Evolutionary conservation across 805 yeast genomes (phyloP).

Genomic region (Hagleromyces aurorensis): DNA sequence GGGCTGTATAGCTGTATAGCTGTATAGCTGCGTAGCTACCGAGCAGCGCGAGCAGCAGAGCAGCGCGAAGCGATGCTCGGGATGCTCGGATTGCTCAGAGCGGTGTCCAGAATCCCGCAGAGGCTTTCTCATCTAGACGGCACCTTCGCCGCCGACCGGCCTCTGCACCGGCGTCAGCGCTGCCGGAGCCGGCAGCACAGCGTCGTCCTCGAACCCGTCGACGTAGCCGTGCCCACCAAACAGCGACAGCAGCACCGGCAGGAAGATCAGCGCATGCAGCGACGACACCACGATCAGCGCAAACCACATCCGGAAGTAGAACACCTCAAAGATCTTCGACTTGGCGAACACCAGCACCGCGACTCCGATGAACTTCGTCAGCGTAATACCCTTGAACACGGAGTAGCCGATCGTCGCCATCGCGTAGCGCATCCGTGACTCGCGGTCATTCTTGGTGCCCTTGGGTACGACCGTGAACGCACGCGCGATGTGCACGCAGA

Average conservation of each 20-base stretch:
- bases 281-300: constrained; percentile 70
- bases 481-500: constrained; percentile 78
- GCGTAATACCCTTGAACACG: constrained; percentile 81
- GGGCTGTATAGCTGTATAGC: too few relatives aligned
- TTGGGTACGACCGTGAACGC: constrained; percentile 51
- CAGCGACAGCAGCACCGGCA: constrained; percentile 65
- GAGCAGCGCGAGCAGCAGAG: too few relatives aligned
- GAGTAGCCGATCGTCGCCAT: constrained; percentile 79
- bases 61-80: too few relatives aligned
- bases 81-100: too few relatives aligned
- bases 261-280: constrained; percentile 64
- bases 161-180: too few relatives aligned
- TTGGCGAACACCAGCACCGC: constrained; percentile 77
- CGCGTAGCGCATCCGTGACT: constrained; percentile 42
- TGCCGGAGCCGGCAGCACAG: too few relatives aligned
- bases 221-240: constrained; percentile 55
- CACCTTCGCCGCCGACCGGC: too few relatives aligned
- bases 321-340: constrained; percentile 82
- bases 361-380: constrained; percentile 86
- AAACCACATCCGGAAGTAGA: constrained; percentile 93
- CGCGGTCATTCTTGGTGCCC: constrained; percentile 29
- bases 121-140: too few relatives aligned
- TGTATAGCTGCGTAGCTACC: too few relatives aligned
- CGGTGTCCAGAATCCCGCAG: too few relatives aligned
- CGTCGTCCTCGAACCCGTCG: constrained; percentile 13